Base-by-base conservation (phyloP, 2,329 filamentous ascomycete species). In the Fusarium sp. region DNA sequence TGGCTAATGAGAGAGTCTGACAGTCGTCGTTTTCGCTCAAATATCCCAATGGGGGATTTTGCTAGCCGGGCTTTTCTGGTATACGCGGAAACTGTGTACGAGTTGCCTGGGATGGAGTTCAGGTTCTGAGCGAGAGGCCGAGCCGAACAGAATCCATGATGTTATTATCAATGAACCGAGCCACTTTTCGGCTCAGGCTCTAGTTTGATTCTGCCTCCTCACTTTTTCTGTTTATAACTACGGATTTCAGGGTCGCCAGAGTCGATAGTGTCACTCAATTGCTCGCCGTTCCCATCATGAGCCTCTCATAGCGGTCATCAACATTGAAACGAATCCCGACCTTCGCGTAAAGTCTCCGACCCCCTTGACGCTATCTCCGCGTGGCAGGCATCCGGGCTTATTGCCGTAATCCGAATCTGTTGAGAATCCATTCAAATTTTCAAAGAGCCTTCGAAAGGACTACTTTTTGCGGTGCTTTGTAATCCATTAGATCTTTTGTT, bases 391-490 rank as follows among this genome's bases (percentile, higher is more conserved):
- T 27, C 47, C 49, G 43, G 43, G 47, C 31, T 53, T 53, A 36
- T 51, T 67, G 66, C 66, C 66, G 66, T 69, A 48, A 56, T 51
- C 66, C 66, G 66, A 58, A 36, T 42, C 47, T 61, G 48, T 66
- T 39, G 51, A 56, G 42, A 14, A 20, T 23, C 37, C 13, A 46
- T 46, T 47, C 43, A 42, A 25, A 40, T 11, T 41, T 46, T 47
- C 43, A 42, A 25, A 40, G 31, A 39, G 41, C 20, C 49, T 23
- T 52, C 35, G 15, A 8, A 33, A 15, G 27, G 18, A 20, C 46
- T 53, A 40, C 7, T 51, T 21, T 59, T 33, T 59, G 14, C 31
- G 18, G 40, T 64, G 67, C 67, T 70, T 70, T 70, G 67, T 70
- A 70, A 70, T 70, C 66, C 27, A 29, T 57, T 57, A 46, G 65